Percentiles rank a stretch among this genome's conserved stretches.
phyloP scores from a whole-genome alignment of 441 rosid genomes.

The Viola pubescens region DNA sequence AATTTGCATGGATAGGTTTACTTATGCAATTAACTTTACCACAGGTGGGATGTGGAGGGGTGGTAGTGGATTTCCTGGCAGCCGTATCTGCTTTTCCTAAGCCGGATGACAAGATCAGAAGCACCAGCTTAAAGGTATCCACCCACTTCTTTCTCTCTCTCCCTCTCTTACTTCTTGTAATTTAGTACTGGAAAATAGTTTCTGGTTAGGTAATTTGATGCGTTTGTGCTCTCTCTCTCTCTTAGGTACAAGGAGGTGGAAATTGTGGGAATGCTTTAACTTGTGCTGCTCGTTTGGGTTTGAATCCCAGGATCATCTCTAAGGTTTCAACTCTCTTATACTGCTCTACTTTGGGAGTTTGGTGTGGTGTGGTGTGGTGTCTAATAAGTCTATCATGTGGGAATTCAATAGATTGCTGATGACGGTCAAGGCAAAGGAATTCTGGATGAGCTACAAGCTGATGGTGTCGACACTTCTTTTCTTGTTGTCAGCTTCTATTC shows the following conservation, averaged over 20 bases:
- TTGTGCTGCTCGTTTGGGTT: slow-evolving; percentile 64
- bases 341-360: too few relatives aligned
- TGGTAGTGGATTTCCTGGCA: slow-evolving; percentile 55
- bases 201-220: background rate
- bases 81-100: slow-evolving; percentile 62
- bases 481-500: slow-evolving; percentile 40
- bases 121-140: slow-evolving; percentile 55
- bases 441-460: slow-evolving; percentile 63
- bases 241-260: slow-evolving; percentile 77
- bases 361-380: too few relatives aligned
- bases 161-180: background rate
- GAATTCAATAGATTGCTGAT: slow-evolving; percentile 48
- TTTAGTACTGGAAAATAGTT: background rate
- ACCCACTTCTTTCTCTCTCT: background rate
- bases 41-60: slow-evolving; percentile 61
- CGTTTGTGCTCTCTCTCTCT: background rate
- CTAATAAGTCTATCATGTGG: too few relatives aligned
- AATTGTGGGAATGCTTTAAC: slow-evolving; percentile 71
- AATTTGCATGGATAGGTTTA: background rate
- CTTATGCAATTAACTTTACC: too few relatives aligned
- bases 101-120: slow-evolving; percentile 76
- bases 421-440: slow-evolving; percentile 64
- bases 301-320: slow-evolving; percentile 58
- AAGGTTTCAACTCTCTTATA: slow-evolving; percentile 32
- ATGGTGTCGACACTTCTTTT: slow-evolving; percentile 72